Percentiles rank a stretch among this genome's conserved stretches.
Conservation (phyloP, 2,329 filamentous ascomycete genomes). For the Cercospora canescens region DNA sequence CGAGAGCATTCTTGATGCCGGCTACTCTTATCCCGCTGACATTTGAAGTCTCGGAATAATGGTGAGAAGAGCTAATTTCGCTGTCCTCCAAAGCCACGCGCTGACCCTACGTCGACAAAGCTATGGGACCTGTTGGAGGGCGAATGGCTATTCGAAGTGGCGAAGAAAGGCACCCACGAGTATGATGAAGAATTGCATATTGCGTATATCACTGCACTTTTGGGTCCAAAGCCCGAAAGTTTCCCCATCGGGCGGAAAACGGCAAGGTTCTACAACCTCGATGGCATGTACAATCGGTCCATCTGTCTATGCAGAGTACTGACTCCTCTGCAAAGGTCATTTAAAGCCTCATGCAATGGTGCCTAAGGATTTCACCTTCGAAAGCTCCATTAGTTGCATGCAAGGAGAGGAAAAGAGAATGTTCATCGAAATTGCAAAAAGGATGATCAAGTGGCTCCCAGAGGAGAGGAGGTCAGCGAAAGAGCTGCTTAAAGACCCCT, state of each 20-base stretch:
- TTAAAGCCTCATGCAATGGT: not conserved
- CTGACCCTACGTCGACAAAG: slow-evolving; percentile 7
- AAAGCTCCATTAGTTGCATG: not conserved
- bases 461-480: slow-evolving; percentile 40
- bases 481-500: slow-evolving; percentile 40
- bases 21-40: slow-evolving; percentile 28
- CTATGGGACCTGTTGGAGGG: slow-evolving; percentile 23
- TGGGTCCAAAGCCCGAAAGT: not conserved
- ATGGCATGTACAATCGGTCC: not conserved
- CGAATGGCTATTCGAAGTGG: slow-evolving; percentile 25
- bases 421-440: slow-evolving; percentile 38
- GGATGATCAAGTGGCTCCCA: slow-evolving; percentile 43
- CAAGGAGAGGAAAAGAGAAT: slow-evolving; percentile 33
- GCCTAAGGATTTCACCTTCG: not conserved
- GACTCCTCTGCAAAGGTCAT: not conserved
- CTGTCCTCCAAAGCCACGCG: no score
- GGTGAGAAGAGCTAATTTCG: no score
- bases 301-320: not conserved
- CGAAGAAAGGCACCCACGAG: not conserved
- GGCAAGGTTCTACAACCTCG: not conserved
- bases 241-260: not conserved
- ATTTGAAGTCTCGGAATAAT: slow-evolving; percentile 32
- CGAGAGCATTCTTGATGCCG: slow-evolving; percentile 19
- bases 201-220: slow-evolving; percentile 3
- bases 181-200: slow-evolving; percentile 20